Percentiles rank a stretch among this genome's conserved stretches.
Conservation (phyloP, 2,329 filamentous ascomycete genomes). For the Remersonia thermophila region DNA sequence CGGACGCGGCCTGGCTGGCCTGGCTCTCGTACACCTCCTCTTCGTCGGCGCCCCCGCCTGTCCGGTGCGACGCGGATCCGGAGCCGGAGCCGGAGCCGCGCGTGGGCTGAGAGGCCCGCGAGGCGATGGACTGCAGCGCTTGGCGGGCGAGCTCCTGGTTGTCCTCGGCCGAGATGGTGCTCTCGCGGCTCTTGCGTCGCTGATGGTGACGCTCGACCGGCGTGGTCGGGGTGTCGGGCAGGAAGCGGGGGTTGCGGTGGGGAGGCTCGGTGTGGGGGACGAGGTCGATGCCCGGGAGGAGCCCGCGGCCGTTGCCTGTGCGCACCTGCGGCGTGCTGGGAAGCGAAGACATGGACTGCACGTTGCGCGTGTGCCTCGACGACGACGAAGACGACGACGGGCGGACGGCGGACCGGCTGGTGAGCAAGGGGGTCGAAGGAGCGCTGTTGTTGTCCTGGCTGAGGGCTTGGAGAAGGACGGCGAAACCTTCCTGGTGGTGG, state of each 20-base stretch:
- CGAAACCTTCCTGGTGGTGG: conserved; percentile 51
- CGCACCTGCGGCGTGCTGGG: conserved; percentile 60
- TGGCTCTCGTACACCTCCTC: conserved; percentile 59
- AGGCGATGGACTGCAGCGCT: conserved; percentile 33
- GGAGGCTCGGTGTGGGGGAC: conserved; percentile 48
- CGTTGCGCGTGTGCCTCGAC: conserved; percentile 58
- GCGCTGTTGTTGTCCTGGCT: conserved; percentile 67
- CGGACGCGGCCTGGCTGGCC: conserved; percentile 64
- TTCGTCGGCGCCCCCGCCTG: conserved; percentile 30
- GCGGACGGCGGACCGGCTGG: conserved; percentile 33
- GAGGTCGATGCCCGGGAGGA: conserved; percentile 51
- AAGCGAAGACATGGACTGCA: conserved; percentile 74
- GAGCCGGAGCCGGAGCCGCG: background rate
- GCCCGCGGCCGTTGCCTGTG: conserved; percentile 35
- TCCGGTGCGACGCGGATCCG: conserved; percentile 5
- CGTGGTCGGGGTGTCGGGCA: conserved; percentile 31
- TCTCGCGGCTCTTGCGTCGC: conserved; percentile 63
- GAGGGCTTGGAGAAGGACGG: conserved; percentile 68
- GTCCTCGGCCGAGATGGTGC: conserved; percentile 64
- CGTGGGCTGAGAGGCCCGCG: conserved; percentile 15
- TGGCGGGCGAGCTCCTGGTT: conserved; percentile 45
- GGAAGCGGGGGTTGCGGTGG: conserved; percentile 32
- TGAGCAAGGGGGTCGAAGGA: conserved; percentile 52
- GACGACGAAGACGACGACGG: too few relatives aligned
- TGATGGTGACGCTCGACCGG: conserved; percentile 28